phyloP scores from a whole-genome alignment of 2,329 filamentous ascomycete species.

The Cordyceps pruinosa region DNA sequence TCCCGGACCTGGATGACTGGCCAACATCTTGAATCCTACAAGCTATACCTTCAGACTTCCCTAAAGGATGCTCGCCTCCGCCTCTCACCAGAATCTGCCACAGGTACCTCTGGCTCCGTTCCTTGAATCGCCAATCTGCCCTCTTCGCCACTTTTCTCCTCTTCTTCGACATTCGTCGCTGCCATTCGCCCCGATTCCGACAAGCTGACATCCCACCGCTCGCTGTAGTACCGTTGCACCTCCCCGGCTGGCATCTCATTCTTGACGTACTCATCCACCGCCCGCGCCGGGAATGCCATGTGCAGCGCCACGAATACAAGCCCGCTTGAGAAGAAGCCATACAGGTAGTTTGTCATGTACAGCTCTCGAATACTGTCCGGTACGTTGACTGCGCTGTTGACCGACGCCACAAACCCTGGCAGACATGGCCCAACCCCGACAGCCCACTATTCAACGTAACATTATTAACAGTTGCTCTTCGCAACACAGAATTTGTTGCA shows the following conservation, averaged over 20 bases:
- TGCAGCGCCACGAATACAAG: conserved; percentile 27
- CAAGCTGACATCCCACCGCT: conserved; percentile 26
- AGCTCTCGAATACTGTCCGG: conserved; percentile 31
- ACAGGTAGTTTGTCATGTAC: conserved; percentile 33
- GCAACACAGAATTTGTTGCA: background rate
- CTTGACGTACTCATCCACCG: conserved; percentile 25
- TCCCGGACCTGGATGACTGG: too few species aligned
- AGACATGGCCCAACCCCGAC: conserved; percentile 32
- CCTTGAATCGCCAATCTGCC: background rate
- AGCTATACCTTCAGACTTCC: background rate
- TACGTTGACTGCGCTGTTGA: conserved; percentile 28
- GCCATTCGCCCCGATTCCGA: conserved; percentile 8
- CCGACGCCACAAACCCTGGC: conserved; percentile 36
- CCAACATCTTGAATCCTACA: too few species aligned
- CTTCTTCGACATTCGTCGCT: background rate
- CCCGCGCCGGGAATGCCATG: conserved; percentile 20
- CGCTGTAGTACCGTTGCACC: conserved; percentile 23
- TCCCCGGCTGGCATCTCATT: conserved; percentile 19
- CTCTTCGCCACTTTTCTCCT: background rate
- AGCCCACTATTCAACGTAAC: conserved; percentile 26
- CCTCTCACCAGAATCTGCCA: background rate
- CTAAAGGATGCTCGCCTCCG: background rate
- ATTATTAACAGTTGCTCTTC: background rate
- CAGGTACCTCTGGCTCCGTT: background rate
- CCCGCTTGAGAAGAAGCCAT: conserved; percentile 30